Evolutionary conservation across 371 early-diverging fungal genomes (phyloP).

Genomic region (Rhizomucor pusillus): DNA sequence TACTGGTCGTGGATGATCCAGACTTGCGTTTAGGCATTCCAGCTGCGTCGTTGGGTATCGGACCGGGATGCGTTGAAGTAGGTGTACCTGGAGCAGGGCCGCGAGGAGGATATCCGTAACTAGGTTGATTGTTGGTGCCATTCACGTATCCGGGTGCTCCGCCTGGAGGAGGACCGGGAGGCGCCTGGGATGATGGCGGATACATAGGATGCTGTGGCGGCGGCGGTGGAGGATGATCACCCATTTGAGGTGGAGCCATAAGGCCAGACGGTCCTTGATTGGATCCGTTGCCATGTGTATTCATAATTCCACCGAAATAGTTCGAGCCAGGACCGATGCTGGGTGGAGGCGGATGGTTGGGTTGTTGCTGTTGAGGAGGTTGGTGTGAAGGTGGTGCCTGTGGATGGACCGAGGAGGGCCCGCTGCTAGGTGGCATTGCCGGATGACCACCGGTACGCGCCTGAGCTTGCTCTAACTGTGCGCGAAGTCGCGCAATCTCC

Average conservation of each 20-base stretch:
- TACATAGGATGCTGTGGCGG: conserved; percentile 12
- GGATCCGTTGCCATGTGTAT: conserved; percentile 27
- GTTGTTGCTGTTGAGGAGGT: conserved; percentile 17
- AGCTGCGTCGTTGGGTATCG: conserved; percentile 6
- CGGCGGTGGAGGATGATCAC: conserved; percentile 24
- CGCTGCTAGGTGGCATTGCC: conserved; percentile 16
- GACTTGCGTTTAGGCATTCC: conserved; percentile 11
- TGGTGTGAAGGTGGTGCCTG: conserved; percentile 21
- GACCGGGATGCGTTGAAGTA: conserved; percentile 3
- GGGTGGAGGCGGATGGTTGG: conserved; percentile 36
- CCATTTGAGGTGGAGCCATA: conserved; percentile 40
- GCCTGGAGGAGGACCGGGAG: conserved; percentile 8
- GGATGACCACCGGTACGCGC: conserved; percentile 28
- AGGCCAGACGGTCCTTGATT: conserved; percentile 25
- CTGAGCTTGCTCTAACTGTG: conserved; percentile 38
- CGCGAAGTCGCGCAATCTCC: conserved; percentile 46
- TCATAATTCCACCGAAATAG: conserved; percentile 50
- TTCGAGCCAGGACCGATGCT: conserved; percentile 52
- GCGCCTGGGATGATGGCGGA: conserved; percentile 16
- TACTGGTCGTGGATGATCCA: conserved; percentile 4
- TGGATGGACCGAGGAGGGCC: conserved; percentile 4
- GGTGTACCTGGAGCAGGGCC: conserved; percentile 14
- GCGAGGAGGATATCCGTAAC: conserved; percentile 12
- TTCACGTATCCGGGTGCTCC: conserved; percentile 12
- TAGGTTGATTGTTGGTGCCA: conserved; percentile 7